Evolutionary conservation across 2,329 filamentous ascomycete species (phyloP).

Genomic region (Sphaerulina musiva): DNA sequence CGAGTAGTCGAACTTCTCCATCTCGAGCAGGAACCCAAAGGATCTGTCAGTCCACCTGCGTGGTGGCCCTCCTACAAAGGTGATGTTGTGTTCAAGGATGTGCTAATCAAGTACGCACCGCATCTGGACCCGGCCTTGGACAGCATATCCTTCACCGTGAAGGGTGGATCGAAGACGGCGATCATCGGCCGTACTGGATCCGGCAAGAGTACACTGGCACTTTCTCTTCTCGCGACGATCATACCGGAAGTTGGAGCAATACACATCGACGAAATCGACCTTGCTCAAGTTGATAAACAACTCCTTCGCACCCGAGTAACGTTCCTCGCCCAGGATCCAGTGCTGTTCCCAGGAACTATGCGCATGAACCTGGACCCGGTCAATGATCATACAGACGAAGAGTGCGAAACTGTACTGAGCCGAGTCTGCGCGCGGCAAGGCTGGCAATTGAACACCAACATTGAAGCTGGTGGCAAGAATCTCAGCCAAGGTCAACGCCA

Average conservation of each 20-base stretch:
- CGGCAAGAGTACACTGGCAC: slow-evolving; percentile 71
- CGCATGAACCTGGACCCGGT: slow-evolving; percentile 58
- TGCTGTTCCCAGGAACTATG: slow-evolving; percentile 58
- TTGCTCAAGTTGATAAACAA: slow-evolving; percentile 53
- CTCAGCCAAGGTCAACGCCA: slow-evolving; percentile 60
- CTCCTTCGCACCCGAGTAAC: slow-evolving; percentile 56
- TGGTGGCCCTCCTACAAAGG: slow-evolving; percentile 69
- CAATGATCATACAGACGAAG: slow-evolving; percentile 49
- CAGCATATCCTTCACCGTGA: slow-evolving; percentile 65
- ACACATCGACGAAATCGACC: slow-evolving; percentile 55
- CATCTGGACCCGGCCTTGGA: slow-evolving; percentile 66
- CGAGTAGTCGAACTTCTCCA: slow-evolving; percentile 74
- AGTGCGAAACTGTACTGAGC: slow-evolving; percentile 48
- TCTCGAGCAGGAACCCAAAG: slow-evolving; percentile 66
- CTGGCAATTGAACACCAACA: slow-evolving; percentile 51
- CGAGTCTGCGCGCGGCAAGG: slow-evolving; percentile 51
- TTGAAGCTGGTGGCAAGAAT: slow-evolving; percentile 57
- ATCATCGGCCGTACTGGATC: slow-evolving; percentile 75
- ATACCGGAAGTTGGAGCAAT: slow-evolving; percentile 51
- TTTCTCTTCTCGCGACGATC: slow-evolving; percentile 54
- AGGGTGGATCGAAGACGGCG: slow-evolving; percentile 69
- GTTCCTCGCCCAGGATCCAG: slow-evolving; percentile 61
- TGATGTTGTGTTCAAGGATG: slow-evolving; percentile 67
- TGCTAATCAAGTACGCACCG: slow-evolving; percentile 73
- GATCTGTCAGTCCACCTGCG: slow-evolving; percentile 61